phyloP scores from a whole-genome alignment of 2,329 filamentous ascomycete species.

The Diaporthe vaccinii region DNA sequence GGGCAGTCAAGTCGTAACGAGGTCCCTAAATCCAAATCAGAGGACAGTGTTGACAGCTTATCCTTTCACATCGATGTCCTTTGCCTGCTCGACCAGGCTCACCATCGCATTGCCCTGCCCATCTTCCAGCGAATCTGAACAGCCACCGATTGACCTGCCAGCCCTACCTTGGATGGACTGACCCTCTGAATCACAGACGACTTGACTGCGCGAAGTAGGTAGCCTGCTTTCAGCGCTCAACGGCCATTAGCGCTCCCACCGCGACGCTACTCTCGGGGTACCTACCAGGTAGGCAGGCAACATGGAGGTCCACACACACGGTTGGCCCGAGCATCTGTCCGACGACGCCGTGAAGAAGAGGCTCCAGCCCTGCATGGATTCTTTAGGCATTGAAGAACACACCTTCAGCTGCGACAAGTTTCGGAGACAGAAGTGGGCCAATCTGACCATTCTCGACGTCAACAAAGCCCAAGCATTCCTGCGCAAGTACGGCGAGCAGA shows the following conservation, averaged over 20 bases:
- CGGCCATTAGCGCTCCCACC: neutral
- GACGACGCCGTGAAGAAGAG: conserved; percentile 54
- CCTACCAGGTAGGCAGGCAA: neutral
- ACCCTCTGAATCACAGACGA: too few species aligned
- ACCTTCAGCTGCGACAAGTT: conserved; percentile 61
- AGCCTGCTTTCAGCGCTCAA: neutral
- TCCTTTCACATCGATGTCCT: neutral
- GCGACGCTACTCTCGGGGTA: neutral
- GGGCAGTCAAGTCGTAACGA: accelerated
- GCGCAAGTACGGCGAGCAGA: conserved; percentile 46
- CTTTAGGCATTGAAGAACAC: conserved; percentile 52
- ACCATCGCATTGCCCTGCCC: neutral
- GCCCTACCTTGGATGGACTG: neutral
- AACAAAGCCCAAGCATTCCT: conserved; percentile 60
- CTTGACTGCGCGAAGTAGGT: too few species aligned
- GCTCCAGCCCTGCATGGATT: conserved; percentile 56
- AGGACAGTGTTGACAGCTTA: neutral
- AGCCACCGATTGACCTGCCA: neutral
- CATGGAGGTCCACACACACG: conserved; percentile 63
- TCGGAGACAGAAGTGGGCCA: conserved; percentile 51
- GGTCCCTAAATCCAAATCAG: neutral
- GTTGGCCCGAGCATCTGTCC: conserved; percentile 58
- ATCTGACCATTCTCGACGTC: conserved; percentile 58
- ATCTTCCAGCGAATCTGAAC: neutral
- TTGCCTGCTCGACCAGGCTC: neutral